Conservation (phyloP, 371 early-diverging fungal genomes). For the Syncephalastrum monosporum region DNA sequence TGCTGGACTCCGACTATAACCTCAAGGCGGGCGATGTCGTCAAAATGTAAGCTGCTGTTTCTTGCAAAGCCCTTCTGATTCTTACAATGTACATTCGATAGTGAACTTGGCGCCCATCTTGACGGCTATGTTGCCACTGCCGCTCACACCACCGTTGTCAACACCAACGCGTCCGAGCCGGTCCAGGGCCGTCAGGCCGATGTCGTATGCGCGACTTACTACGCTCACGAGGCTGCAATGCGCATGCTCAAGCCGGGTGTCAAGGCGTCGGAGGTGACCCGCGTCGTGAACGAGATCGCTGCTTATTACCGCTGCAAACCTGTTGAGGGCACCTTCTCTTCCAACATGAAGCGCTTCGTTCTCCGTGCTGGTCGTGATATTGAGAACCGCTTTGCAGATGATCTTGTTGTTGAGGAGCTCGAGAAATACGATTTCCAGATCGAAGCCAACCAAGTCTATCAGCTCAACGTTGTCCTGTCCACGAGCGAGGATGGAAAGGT, state of each 20-base stretch:
- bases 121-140: conserved; percentile 90
- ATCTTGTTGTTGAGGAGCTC: conserved; percentile 63
- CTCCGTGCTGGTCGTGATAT: conserved; percentile 84
- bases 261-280: conserved; percentile 64
- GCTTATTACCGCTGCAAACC: conserved; percentile 83
- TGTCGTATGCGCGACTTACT: conserved; percentile 80
- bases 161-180: conserved; percentile 58
- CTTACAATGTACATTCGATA: conserved; percentile 16
- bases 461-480: conserved; percentile 80
- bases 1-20: conserved; percentile 51
- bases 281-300: conserved; percentile 75
- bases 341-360: conserved; percentile 80
- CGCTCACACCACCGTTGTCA: conserved; percentile 84
- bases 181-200: conserved; percentile 76
- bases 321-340: conserved; percentile 83
- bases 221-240: conserved; percentile 74
- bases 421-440: conserved; percentile 63
- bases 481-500: conserved; percentile 73
- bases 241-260: conserved; percentile 83
- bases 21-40: conserved; percentile 83
- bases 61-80: neutral
- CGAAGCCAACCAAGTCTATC: conserved; percentile 82
- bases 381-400: conserved; percentile 77
- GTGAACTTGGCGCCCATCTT: conserved; percentile 90
- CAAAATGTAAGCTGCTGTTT: conserved; percentile 64